Conservation (phyloP, 345 rosid genomes). For the Hevea brasiliensis region DNA sequence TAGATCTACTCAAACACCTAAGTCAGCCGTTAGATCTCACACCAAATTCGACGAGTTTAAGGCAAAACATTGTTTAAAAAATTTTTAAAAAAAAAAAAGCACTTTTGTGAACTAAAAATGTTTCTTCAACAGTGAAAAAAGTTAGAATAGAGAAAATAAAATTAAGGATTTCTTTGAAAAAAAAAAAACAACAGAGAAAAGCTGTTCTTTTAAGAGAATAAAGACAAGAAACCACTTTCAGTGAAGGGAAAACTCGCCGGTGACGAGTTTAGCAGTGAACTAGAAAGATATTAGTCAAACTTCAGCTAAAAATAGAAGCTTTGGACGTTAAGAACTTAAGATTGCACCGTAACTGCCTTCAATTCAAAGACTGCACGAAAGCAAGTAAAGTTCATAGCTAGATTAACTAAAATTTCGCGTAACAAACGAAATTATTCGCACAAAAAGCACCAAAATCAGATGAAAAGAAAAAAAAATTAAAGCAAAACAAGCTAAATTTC, state of each 20-base stretch:
- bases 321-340: neutral
- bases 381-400: no score
- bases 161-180: neutral
- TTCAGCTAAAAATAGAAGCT: neutral
- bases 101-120: neutral
- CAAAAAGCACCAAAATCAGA: neutral
- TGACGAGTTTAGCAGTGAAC: neutral
- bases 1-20: constrained; percentile 22
- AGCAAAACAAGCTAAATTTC: neutral
- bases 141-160: neutral
- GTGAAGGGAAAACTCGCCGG: constrained; percentile 20
- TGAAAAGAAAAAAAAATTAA: neutral
- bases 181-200: neutral
- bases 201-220: constrained; percentile 13
- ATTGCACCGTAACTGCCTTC: neutral
- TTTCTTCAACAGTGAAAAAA: constrained; percentile 12
- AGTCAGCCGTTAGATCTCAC: constrained; percentile 33
- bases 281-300: neutral
- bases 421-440: neutral
- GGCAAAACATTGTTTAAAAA: neutral
- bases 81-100: neutral
- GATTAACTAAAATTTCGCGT: no score
- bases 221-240: constrained; percentile 27
- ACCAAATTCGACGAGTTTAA: neutral
- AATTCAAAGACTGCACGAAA: neutral